These are phyloP conservation scores for Neoconidiobolus thromboides DNA, from an alignment of 371 early-diverging fungal genomes.

Conservation along the genomic window DNA sequence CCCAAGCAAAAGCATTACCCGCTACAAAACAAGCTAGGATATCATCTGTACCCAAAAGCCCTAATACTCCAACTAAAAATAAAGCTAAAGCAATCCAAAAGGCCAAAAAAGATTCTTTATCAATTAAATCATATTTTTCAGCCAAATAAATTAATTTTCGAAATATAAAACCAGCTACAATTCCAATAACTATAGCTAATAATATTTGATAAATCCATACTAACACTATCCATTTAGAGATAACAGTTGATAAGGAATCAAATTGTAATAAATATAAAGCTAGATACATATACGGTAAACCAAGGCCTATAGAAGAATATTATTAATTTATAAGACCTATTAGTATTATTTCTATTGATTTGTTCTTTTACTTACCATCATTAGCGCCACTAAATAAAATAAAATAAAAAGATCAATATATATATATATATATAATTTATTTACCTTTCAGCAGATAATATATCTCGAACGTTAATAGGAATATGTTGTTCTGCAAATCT, in stretches of 20 bases:
- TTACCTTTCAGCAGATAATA: conserved; percentile 67
- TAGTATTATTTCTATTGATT: not conserved
- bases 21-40: conserved; percentile 82
- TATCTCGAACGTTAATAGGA: conserved; percentile 51
- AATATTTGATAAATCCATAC: conserved; percentile 55
- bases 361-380: conserved; percentile 22
- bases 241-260: conserved; percentile 29
- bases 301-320: conserved; percentile 24
- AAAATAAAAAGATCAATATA: not conserved
- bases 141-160: conserved; percentile 49
- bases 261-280: conserved; percentile 42
- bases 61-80: conserved; percentile 53
- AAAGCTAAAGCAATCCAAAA: conserved; percentile 72
- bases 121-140: conserved; percentile 49
- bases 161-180: conserved; percentile 49
- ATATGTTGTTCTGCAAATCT: conserved; percentile 83
- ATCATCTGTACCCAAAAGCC: conserved; percentile 64
- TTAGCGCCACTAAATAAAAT: conserved; percentile 37
- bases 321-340: conserved; percentile 3
- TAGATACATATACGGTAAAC: conserved; percentile 69
- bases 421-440: not conserved
- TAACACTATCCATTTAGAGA: conserved; percentile 49
- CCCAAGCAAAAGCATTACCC: conserved; percentile 77
- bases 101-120: conserved; percentile 72
- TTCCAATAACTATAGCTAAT: conserved; percentile 55